A percentile compares a stretch with the other conserved stretches of the same genome.
Evolutionary conservation across 192 early-diverging fungal species (phyloP).

Genomic region (Backusella sp.): DNA sequence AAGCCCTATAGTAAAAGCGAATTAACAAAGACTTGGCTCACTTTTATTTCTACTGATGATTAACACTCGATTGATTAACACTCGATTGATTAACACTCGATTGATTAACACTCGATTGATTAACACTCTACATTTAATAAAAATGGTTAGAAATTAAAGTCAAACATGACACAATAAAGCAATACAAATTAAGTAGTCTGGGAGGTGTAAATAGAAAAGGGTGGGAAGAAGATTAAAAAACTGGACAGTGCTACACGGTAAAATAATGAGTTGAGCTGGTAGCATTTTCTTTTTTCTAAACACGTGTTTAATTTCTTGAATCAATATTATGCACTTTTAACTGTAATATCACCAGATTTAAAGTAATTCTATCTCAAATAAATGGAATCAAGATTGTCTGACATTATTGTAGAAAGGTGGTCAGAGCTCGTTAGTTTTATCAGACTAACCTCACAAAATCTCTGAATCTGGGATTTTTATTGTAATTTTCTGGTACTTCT

Average conservation of each 20-base stretch:
- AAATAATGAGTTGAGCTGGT: neutral
- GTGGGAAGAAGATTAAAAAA: neutral
- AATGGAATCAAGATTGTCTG: neutral
- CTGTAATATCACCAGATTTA: neutral
- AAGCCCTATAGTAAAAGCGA: no score
- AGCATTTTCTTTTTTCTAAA: neutral
- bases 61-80: neutral
- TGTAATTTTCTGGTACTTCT: neutral
- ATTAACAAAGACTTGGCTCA: no score
- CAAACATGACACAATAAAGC: neutral
- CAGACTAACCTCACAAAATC: slow-evolving; percentile 3
- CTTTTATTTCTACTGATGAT: neutral
- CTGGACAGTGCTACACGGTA: neutral
- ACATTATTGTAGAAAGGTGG: neutral
- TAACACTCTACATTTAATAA: neutral
- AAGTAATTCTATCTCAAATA: neutral
- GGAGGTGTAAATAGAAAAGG: neutral
- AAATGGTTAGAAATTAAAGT: neutral
- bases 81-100: no score
- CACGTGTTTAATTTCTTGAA: neutral
- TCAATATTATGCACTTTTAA: neutral
- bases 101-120: no score
- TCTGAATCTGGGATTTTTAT: neutral
- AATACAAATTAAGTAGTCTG: neutral
- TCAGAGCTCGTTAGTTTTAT: neutral